A percentile compares a stretch with the other conserved stretches of the same genome.
Evolutionary conservation across 2,329 filamentous ascomycete genomes (phyloP).

Genomic region (Xylariales sp.): DNA sequence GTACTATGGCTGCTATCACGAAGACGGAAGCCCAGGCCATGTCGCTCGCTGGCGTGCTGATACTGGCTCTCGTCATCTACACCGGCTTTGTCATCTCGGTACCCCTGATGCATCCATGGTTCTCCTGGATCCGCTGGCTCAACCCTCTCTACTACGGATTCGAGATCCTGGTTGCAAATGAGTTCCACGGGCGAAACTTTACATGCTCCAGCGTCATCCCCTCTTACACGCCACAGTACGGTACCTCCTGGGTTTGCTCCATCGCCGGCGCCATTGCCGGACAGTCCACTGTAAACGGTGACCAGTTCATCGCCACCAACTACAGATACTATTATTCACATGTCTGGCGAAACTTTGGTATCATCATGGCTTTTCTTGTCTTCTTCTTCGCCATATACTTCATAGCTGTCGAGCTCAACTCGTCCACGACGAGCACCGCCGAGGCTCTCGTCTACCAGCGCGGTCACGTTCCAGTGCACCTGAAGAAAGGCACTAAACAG

Average conservation of each 20-base stretch:
- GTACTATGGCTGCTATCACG: conserved; percentile 67
- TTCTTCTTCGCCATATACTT: conserved; percentile 63
- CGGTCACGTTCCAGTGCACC: conserved; percentile 42
- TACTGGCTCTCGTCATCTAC: conserved; percentile 56
- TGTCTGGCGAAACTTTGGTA: conserved; percentile 60
- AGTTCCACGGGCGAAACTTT: conserved; percentile 58
- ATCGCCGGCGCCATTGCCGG: conserved; percentile 52
- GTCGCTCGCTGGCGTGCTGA: conserved; percentile 46
- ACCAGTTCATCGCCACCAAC: conserved; percentile 51
- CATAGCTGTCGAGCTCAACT: conserved; percentile 60
- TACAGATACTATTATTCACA: conserved; percentile 55
- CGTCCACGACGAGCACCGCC: conserved; percentile 56
- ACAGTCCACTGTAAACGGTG: conserved; percentile 50
- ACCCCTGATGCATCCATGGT: conserved; percentile 65
- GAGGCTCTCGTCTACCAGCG: conserved; percentile 66
- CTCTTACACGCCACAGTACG: conserved; percentile 36
- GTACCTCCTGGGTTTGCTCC: conserved; percentile 47
- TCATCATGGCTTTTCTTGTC: conserved; percentile 45
- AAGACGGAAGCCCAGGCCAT: conserved; percentile 59
- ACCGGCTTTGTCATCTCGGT: conserved; percentile 52
- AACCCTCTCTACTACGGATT: conserved; percentile 73
- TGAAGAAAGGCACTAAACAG: conserved; percentile 23
- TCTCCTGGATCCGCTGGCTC: conserved; percentile 71
- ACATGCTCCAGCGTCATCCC: conserved; percentile 49
- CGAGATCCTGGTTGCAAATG: conserved; percentile 68